phyloP scores from a whole-genome alignment of 176 grass and related monocot genomes.

The Puccinellia tenuiflora region DNA sequence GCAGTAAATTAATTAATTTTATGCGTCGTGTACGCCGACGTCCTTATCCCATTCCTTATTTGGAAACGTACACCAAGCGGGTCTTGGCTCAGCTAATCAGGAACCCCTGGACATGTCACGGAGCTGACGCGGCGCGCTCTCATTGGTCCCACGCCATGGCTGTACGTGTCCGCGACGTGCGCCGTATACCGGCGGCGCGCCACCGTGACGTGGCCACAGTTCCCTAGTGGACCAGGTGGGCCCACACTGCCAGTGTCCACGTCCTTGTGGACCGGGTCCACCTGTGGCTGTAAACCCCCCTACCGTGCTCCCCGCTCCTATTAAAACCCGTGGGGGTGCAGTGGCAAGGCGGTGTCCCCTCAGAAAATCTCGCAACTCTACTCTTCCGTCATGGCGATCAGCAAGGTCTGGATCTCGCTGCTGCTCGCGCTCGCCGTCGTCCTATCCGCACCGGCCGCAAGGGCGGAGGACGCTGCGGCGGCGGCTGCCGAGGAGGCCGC shows the following conservation, averaged over 20 bases:
- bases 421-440: constrained; percentile 46
- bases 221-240: not conserved
- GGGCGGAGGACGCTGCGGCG: constrained; percentile 10
- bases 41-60: not conserved
- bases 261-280: not conserved
- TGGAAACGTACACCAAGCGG: not conserved
- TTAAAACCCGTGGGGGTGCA: not conserved
- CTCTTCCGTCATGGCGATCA: constrained; percentile 47
- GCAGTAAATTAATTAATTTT: not conserved
- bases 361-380: not conserved
- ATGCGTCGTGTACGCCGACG: not conserved
- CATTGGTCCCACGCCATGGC: not conserved
- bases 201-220: not conserved
- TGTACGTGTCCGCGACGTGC: not conserved
- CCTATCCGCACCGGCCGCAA: not conserved
- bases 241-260: rapidly evolving
- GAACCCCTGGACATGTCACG: not conserved
- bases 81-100: constrained; percentile 20
- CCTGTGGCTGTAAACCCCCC: not conserved
- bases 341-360: not conserved
- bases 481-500: not conserved
- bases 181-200: not conserved
- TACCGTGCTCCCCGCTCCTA: not conserved
- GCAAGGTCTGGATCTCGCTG: constrained; percentile 48
- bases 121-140: not conserved